Base-by-base conservation (phyloP, 2,329 filamentous ascomycete species). In the Aspergillus udagawae region DNA sequence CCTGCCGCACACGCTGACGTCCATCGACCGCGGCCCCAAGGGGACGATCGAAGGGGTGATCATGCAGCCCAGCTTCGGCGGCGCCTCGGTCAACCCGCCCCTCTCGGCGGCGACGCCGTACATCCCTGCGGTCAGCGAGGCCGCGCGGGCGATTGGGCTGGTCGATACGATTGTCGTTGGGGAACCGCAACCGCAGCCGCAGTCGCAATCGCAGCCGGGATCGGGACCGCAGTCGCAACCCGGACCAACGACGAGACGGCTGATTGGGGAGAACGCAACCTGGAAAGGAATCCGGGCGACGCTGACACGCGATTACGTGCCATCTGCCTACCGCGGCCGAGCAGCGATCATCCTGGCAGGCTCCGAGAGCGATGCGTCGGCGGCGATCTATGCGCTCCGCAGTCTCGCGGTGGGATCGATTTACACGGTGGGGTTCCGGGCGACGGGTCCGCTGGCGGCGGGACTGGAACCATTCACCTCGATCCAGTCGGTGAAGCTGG, bases 241-340 rank as follows among this genome's bases (percentile, higher is more conserved):
- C 1, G 54, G 21, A 12, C 5, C 29, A 4, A 32, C n/a, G 28
- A 57, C 53, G 44, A 56, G 61, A 3, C 55, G 81, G 4, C 83
- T 93, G 44, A 78, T 92, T 17, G 88, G 91, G 49, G 90, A 94
- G 66, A 95, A 95, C 64, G 88, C 90, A 10, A 86, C 86, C 14
- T 94, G 91, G 90, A 91, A 91, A 71, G 91, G 90, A 1, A 93
- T 95, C 56, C 81, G 91, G 50, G 88, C 89, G 53, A 92, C 90
- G 0, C 78, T 95, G 57, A 94, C 88, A 3, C 83, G 89, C 23
- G 90, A 95, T 65, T 86, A 92, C 63, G 89, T 92, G 0, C 90
- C 91, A 0, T 92, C 89, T 4, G 90, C 91, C 1, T 95, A 93
- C 71, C 84, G 83, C 62, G 87, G 86, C 45, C 85, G 90, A 50